Conservation (phyloP, 2,329 filamentous ascomycete species). For the Teratosphaeria nubilosa region DNA sequence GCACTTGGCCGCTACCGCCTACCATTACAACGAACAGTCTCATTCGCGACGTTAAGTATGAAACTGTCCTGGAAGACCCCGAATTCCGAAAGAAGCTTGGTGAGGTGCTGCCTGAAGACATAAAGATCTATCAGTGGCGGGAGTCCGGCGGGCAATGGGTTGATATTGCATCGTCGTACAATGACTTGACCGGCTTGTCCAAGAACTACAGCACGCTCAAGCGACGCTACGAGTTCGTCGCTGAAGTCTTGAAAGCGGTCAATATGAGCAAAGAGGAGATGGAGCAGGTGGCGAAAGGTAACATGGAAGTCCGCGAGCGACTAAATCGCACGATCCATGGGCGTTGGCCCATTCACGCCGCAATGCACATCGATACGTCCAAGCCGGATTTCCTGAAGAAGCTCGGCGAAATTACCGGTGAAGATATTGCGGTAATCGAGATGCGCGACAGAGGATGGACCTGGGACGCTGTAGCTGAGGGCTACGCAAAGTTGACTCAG, state of each 20-base stretch:
- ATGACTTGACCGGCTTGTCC: constrained; percentile 1
- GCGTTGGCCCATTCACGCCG: not conserved
- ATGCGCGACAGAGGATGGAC: not conserved
- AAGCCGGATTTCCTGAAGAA: not conserved
- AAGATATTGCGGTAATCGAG: not conserved
- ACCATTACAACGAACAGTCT: not conserved
- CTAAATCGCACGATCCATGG: not conserved
- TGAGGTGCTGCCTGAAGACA: constrained; percentile 7
- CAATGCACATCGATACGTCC: not conserved
- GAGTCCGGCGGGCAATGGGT: constrained; percentile 7
- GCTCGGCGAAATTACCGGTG: not conserved
- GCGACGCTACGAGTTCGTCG: constrained; percentile 4
- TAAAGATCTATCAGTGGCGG: constrained; percentile 6
- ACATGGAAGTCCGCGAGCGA: not conserved
- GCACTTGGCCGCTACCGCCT: not conserved
- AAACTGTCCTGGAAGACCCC: not conserved
- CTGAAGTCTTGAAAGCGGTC: not conserved
- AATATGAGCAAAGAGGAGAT: not conserved
- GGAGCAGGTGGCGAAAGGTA: not conserved
- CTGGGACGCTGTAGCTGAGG: not conserved
- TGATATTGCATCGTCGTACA: constrained; percentile 1
- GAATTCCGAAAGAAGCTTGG: constrained; percentile 3
- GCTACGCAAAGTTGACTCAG: not conserved
- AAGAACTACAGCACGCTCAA: constrained; percentile 4
- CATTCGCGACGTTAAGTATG: not conserved